phyloP scores from a whole-genome alignment of 2,329 filamentous ascomycete genomes.

The Neonectria coccinea region DNA sequence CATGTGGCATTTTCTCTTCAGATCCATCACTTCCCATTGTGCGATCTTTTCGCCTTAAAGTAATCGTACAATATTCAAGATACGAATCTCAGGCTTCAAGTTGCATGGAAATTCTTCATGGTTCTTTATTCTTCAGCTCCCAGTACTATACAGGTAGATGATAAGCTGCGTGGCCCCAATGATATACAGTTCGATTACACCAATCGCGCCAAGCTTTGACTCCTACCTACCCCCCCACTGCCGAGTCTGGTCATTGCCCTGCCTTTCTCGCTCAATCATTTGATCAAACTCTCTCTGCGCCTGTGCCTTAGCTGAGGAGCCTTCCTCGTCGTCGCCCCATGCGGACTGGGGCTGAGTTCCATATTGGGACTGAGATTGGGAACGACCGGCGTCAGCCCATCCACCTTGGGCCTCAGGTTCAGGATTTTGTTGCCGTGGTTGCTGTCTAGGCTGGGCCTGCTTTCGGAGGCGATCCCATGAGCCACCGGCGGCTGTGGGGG shows the following conservation, averaged over 20 bases:
- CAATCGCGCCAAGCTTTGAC: neutral
- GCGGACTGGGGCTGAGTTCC: conserved; percentile 33
- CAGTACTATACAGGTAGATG: conserved; percentile 11
- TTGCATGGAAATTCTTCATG: neutral
- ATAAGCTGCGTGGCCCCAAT: conserved; percentile 10
- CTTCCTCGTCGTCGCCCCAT: conserved; percentile 52
- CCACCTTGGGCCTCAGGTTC: conserved; percentile 28
- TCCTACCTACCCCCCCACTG: conserved; percentile 43
- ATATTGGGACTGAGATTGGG: conserved; percentile 25
- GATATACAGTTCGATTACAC: conserved; percentile 13
- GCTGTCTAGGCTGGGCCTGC: conserved; percentile 38
- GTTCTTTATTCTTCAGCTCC: neutral
- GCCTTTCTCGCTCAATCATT: conserved; percentile 60
- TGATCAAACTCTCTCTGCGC: conserved; percentile 65
- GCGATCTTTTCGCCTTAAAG: neutral
- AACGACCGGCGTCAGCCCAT: conserved; percentile 29
- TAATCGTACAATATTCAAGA: no score
- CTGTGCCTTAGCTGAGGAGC: conserved; percentile 54
- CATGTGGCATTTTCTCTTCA: conserved; percentile 6
- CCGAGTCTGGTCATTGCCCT: conserved; percentile 45
- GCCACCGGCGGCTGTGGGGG: conserved; percentile 36
- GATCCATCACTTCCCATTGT: neutral
- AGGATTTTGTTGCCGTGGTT: conserved; percentile 35
- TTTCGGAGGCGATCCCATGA: conserved; percentile 61
- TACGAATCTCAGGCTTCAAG: no score